These are phyloP conservation scores for Leishmania tropica DNA, from an alignment of 208 protist species.

Conservation along the genomic window DNA sequence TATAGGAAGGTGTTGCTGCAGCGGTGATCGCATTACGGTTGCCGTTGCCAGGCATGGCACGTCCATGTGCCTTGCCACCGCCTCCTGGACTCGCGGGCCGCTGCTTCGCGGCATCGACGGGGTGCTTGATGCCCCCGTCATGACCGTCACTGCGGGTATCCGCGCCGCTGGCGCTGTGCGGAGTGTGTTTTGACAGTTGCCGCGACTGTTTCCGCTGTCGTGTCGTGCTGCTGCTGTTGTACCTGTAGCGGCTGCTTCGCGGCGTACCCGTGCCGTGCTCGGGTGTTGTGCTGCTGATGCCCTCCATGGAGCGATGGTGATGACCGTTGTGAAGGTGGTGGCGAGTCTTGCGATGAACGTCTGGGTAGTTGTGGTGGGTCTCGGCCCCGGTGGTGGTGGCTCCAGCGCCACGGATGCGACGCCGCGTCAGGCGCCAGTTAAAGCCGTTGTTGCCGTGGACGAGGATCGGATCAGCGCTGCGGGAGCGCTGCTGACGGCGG, in stretches of 20 bases:
- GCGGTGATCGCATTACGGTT: neutral
- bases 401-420: conserved; percentile 5
- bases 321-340: conserved; percentile 7
- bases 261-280: conserved; percentile 44
- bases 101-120: neutral
- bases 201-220: neutral
- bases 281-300: conserved; percentile 40
- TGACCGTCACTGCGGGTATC: neutral
- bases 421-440: conserved; percentile 4
- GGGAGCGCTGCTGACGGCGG: neutral
- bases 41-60: neutral
- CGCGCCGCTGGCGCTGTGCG: neutral
- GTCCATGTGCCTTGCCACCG: neutral
- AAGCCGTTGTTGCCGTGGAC: neutral
- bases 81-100: neutral
- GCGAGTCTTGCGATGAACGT: neutral
- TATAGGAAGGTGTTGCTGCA: neutral
- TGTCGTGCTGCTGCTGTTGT: conserved; percentile 11
- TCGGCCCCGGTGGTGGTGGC: neutral
- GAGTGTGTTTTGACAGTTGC: conserved; percentile 1
- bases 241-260: conserved; percentile 35
- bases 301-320: conserved; percentile 15
- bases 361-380: neutral
- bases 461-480: conserved; percentile 2
- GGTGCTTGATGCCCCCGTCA: neutral